Evolutionary conservation across 2,329 filamentous ascomycete genomes (phyloP), one percentile per base, ranked within the genome.

Genomic region (Alternaria arborescens): DNA sequence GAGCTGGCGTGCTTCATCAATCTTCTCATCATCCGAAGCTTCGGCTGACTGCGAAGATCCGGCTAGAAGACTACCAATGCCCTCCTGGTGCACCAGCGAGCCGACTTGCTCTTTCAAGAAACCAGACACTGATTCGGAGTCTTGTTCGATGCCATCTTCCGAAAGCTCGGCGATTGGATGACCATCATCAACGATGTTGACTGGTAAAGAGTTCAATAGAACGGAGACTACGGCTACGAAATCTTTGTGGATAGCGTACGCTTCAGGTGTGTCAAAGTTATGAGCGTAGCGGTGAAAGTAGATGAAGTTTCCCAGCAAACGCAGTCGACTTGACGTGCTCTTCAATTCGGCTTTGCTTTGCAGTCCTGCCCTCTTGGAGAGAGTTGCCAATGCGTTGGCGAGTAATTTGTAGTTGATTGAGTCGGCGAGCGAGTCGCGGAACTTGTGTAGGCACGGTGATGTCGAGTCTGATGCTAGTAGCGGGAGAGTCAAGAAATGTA

Each of bases 21-120:
- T 81, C 73, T 66, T 79, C 63, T 69, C 72, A 6, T 74, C 72
- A 16, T 74, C 72, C 8, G 75, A 73, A 18, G 71, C 67, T 34
- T 77, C 82, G 69, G 76, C 75, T 43, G 74, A 69, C 42, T 68
- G 68, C n/a, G 72, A 69, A 0, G 76, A 80, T 42, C 80, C 80
- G 11, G 83, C 81, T 8, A 92, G 79, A 8, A 90, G 80, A 24
- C 84, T 84, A 0, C 89, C 87, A 55, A 97, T 91, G 40, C 90
- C 91, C 43, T 89, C 85, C 74, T 92, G 87, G 63, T 93, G 89
- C 32, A 96, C 87, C 8, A 97, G 81, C 10, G 89, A 91, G 16
- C 86, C 78, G 2, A 97, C 81, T 68, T 93, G 87, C 0, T 85
- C 82, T 47, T 85, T 84, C 12, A 96, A 78, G 71, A 93, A 84